These are phyloP conservation scores for Neopestalotiopsis sp. DNA, from an alignment of 2,329 filamentous ascomycete species.

Conservation along the genomic window DNA sequence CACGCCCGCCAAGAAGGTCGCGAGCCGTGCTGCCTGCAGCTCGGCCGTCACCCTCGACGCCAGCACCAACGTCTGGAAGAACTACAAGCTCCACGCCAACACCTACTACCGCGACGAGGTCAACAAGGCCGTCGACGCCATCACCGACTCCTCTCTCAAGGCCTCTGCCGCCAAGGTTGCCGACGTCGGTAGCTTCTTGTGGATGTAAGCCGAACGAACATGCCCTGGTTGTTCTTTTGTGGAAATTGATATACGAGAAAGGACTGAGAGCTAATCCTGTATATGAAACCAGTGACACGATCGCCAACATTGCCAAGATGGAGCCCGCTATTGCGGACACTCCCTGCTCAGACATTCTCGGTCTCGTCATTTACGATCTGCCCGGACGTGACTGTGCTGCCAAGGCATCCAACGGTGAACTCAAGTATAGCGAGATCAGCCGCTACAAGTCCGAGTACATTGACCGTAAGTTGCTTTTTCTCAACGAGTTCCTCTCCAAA, in stretches of 20 bases:
- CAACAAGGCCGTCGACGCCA: slow-evolving; percentile 29
- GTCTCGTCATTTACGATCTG: slow-evolving; percentile 63
- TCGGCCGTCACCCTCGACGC: slow-evolving; percentile 36
- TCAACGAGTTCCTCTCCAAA: background rate
- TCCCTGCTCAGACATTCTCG: slow-evolving; percentile 43
- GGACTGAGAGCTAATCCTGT: background rate
- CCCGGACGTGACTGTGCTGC: slow-evolving; percentile 65
- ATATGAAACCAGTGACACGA: slow-evolving; percentile 43
- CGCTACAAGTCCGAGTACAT: slow-evolving; percentile 62
- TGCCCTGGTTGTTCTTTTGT: background rate
- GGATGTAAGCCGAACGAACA: slow-evolving; percentile 45
- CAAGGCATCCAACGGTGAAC: slow-evolving; percentile 64
- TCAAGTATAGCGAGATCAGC: slow-evolving; percentile 52
- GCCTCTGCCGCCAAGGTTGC: slow-evolving; percentile 57
- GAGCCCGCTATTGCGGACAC: slow-evolving; percentile 53
- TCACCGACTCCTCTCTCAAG: slow-evolving; percentile 54
- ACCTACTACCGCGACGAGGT: slow-evolving; percentile 37
- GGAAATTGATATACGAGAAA: slow-evolving; percentile 29
- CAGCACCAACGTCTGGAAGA: slow-evolving; percentile 35
- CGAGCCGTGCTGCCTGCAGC: slow-evolving; percentile 24
- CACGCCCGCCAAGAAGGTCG: slow-evolving; percentile 13
- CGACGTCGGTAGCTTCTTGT: slow-evolving; percentile 59
- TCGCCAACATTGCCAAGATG: slow-evolving; percentile 56
- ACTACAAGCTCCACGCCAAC: slow-evolving; percentile 39
- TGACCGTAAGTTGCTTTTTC: slow-evolving; percentile 37